Conservation (phyloP, 768 basidiomycete species). For the Agrocybe praecox region DNA sequence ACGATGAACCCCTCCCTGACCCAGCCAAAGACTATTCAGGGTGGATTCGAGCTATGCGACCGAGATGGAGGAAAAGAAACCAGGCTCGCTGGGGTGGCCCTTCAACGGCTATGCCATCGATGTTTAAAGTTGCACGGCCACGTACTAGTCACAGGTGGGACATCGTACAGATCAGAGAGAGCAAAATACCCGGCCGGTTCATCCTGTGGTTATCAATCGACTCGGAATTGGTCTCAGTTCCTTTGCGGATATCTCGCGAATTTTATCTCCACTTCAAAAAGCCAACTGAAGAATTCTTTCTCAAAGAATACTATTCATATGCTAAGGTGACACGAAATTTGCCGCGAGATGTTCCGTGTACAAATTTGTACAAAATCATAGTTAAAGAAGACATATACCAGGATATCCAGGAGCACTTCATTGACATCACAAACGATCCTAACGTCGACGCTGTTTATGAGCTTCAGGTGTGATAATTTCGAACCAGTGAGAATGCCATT, state of each 20-base stretch:
- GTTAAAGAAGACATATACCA: slow-evolving; percentile 86
- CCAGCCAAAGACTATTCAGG: slow-evolving; percentile 65
- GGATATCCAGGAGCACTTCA: slow-evolving; percentile 88
- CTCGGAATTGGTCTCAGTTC: slow-evolving; percentile 74
- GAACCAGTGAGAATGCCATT: neutral
- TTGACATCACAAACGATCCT: slow-evolving; percentile 89
- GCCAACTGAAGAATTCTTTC: slow-evolving; percentile 67
- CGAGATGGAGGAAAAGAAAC: slow-evolving; percentile 71
- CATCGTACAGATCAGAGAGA: slow-evolving; percentile 85
- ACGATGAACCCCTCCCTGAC: slow-evolving; percentile 57
- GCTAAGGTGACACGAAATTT: slow-evolving; percentile 78
- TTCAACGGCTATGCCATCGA: slow-evolving; percentile 58
- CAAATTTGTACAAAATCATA: slow-evolving; percentile 80
- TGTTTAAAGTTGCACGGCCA: slow-evolving; percentile 68
- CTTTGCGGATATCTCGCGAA: slow-evolving; percentile 85
- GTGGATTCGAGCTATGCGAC: slow-evolving; percentile 79
- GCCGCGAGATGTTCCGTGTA: slow-evolving; percentile 76
- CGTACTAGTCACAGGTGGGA: slow-evolving; percentile 83
- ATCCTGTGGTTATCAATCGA: slow-evolving; percentile 88
- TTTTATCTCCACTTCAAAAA: slow-evolving; percentile 92
- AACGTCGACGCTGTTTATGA: slow-evolving; percentile 96
- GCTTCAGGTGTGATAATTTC: slow-evolving; percentile 62
- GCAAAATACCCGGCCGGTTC: slow-evolving; percentile 78
- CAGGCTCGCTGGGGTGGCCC: slow-evolving; percentile 46
- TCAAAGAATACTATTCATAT: slow-evolving; percentile 63